Conservation (phyloP, 345 rosid species). For the Arabidopsis suecica region DNA sequence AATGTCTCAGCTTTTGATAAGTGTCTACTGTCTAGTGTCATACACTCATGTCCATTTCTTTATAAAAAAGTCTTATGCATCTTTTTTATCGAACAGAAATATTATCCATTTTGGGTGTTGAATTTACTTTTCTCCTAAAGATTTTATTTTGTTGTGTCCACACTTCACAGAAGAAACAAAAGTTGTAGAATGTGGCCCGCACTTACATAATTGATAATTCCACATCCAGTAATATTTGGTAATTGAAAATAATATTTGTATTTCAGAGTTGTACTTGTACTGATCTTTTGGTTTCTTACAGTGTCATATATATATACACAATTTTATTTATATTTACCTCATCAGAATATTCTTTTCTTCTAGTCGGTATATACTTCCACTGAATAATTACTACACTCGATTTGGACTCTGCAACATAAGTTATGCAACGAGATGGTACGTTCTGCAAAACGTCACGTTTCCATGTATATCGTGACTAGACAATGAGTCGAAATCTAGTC, state of each 20-base stretch:
- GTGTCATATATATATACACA: not conserved
- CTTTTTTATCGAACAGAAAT: slow-evolving; percentile 2
- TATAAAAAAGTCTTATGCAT: not conserved
- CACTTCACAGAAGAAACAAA: not conserved
- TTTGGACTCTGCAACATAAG: slow-evolving; percentile 1
- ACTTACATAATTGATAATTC: not conserved
- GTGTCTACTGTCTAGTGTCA: too few relatives aligned
- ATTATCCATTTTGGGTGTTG: not conserved
- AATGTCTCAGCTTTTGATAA: not conserved
- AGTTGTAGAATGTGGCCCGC: not conserved
- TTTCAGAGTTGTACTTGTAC: not conserved
- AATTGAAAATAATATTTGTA: not conserved
- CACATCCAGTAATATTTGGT: slow-evolving; percentile 1
- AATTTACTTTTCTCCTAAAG: not conserved
- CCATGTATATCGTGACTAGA: slow-evolving; percentile 41
- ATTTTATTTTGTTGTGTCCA: not conserved
- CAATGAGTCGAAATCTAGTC: slow-evolving; percentile 29
- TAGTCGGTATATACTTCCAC: not conserved
- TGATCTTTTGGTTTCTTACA: not conserved
- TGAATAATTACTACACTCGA: not conserved
- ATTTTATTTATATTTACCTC: not conserved
- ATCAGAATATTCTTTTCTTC: not conserved
- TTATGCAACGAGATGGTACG: slow-evolving; percentile 18
- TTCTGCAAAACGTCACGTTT: slow-evolving; percentile 29
- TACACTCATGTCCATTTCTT: slow-evolving; percentile 3